These are phyloP conservation scores for Daldinia childiae DNA, from an alignment of 495 filamentous ascomycete genomes.

Conservation along the genomic window DNA sequence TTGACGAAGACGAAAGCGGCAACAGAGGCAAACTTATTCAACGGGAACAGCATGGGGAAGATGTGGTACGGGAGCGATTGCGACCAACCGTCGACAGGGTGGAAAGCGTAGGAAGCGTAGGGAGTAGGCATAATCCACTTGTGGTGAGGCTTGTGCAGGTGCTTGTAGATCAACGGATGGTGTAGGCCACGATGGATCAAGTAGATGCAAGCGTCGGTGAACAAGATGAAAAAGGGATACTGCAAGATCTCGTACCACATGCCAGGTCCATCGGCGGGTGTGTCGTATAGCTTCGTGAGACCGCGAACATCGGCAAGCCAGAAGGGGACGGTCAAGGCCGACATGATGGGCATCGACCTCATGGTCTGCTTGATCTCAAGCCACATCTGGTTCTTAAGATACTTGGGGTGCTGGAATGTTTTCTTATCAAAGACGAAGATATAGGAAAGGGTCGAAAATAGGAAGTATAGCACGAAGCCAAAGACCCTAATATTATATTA, in stretches of 20 bases:
- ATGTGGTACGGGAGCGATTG: conserved; percentile 94
- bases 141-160: conserved; percentile 95
- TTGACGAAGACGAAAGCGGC: conserved; percentile 92
- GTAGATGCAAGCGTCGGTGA: conserved; percentile 95
- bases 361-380: conserved; percentile 87
- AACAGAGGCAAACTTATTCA: conserved; percentile 91
- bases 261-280: conserved; percentile 74
- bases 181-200: conserved; percentile 93
- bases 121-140: conserved; percentile 99
- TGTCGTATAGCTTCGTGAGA: conserved; percentile 87
- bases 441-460: conserved; percentile 85
- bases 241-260: conserved; percentile 82
- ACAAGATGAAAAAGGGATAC: conserved; percentile 90
- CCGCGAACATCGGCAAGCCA: conserved; percentile 87
- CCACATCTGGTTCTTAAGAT: conserved; percentile 90
- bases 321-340: conserved; percentile 81
- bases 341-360: conserved; percentile 80
- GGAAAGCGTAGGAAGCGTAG: conserved; percentile 91
- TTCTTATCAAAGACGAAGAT: conserved; percentile 93
- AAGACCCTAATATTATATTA: conserved; percentile 71
- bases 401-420: conserved; percentile 90
- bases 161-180: conserved; percentile 83
- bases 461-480: conserved; percentile 83
- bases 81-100: conserved; percentile 92
- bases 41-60: conserved; percentile 91